Evolutionary conservation across 2,329 filamentous ascomycete genomes (phyloP).

Genomic region (Calonectria pauciramosa): DNA sequence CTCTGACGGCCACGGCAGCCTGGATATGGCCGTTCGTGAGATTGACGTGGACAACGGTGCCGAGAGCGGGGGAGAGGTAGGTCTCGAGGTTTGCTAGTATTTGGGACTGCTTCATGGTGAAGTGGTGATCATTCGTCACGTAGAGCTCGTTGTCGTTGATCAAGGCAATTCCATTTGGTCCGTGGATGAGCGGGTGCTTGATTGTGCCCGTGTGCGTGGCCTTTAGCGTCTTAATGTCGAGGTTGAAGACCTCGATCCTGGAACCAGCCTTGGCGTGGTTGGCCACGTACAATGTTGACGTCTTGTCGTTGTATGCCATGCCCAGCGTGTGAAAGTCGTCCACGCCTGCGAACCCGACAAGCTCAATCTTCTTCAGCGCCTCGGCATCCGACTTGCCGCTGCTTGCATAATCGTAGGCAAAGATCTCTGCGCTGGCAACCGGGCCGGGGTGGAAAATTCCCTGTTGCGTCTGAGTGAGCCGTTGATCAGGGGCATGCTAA

Average conservation of each 20-base stretch:
- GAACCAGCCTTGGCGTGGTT: neutral
- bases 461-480: neutral
- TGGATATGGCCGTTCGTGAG: neutral
- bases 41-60: neutral
- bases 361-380: neutral
- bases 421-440: neutral
- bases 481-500: neutral
- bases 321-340: neutral
- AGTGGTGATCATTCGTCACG: constrained; percentile 2
- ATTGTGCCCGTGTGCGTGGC: neutral
- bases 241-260: neutral
- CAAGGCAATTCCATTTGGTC: neutral
- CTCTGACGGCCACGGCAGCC: constrained; percentile 45
- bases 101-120: neutral
- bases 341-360: neutral
- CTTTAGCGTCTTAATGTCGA: neutral
- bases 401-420: neutral
- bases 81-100: neutral
- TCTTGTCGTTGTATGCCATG: constrained; percentile 1
- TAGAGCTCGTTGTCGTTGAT: neutral
- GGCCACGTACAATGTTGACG: neutral
- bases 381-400: neutral
- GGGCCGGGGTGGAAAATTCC: neutral
- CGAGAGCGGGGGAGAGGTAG: neutral
- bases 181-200: neutral